Evolutionary conservation across 2,329 filamentous ascomycete genomes (phyloP).

Genomic region (Pestalotiopsis fici): DNA sequence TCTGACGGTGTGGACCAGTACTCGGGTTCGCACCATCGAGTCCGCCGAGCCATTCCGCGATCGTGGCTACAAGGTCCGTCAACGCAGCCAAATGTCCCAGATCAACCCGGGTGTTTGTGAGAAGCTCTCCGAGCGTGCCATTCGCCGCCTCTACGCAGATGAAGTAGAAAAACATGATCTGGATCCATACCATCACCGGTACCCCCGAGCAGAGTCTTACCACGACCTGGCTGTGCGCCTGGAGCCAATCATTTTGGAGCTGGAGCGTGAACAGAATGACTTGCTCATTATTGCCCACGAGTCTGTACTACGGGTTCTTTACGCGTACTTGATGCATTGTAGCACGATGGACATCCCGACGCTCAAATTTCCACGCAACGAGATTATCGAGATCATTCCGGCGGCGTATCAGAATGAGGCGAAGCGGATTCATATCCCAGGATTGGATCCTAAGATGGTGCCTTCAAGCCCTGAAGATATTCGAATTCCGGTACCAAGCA

Average conservation of each 20-base stretch:
- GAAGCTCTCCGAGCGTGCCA: slow-evolving; percentile 82
- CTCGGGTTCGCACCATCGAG: slow-evolving; percentile 84
- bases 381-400: slow-evolving; percentile 98
- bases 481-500: slow-evolving; percentile 68
- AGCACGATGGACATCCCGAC: slow-evolving; percentile 92
- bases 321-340: slow-evolving; percentile 98
- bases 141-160: slow-evolving; percentile 81
- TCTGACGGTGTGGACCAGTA: slow-evolving; percentile 93
- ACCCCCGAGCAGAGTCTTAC: slow-evolving; percentile 96
- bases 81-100: slow-evolving; percentile 95
- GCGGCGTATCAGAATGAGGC: slow-evolving; percentile 97
- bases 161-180: slow-evolving; percentile 91
- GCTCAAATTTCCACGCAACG: slow-evolving; percentile 89
- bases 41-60: slow-evolving; percentile 81
- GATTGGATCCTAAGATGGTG: slow-evolving; percentile 65
- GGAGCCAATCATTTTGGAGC: slow-evolving; percentile 95
- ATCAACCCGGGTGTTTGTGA: slow-evolving; percentile 96
- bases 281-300: slow-evolving; percentile 98
- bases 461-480: slow-evolving; percentile 81
- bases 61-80: slow-evolving; percentile 81
- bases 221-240: slow-evolving; percentile 97
- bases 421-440: slow-evolving; percentile 83
- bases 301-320: slow-evolving; percentile 93
- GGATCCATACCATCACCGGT: slow-evolving; percentile 96
- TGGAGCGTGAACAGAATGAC: slow-evolving; percentile 95